A percentile compares a stretch with the other conserved stretches of the same genome.
These are phyloP conservation scores for Candida glucosophila DNA, from an alignment of 1,139 yeast species.

Conservation along the genomic window DNA sequence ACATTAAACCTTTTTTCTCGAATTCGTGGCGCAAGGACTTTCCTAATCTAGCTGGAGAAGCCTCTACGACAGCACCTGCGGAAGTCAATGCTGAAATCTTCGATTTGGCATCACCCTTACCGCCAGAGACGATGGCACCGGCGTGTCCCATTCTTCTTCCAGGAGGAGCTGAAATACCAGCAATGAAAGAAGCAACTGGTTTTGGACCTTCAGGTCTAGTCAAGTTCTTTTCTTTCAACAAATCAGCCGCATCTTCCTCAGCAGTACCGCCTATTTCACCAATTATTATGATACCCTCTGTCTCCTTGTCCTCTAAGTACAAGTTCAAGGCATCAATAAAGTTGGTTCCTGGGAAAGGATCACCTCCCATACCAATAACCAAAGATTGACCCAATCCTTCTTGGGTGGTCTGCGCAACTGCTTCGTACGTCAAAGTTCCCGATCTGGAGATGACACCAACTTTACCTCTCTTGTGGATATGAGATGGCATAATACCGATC, in stretches of 20 bases:
- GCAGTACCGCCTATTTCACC: conserved; percentile 99
- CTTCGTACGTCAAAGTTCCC: conserved; percentile 98
- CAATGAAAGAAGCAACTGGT: conserved; percentile 97
- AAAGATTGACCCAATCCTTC: conserved; percentile 95
- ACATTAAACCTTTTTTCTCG: conserved; percentile 47
- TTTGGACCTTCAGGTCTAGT: conserved; percentile 80
- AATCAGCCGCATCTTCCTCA: conserved; percentile 98
- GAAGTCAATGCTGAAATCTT: conserved; percentile 87
- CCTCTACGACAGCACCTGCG: conserved; percentile 92
- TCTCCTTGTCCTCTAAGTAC: conserved; percentile 81
- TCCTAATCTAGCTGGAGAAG: conserved; percentile 97
- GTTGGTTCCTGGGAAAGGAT: conserved; percentile 99
- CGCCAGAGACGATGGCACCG: conserved; percentile 98
- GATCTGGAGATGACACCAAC: conserved; percentile 95
- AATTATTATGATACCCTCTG: conserved; percentile 95
- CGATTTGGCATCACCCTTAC: conserved; percentile 97
- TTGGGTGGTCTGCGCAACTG: conserved; percentile 95
- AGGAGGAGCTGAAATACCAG: conserved; percentile 99
- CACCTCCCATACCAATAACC: conserved; percentile 99
- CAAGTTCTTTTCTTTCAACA: conserved; percentile 82
- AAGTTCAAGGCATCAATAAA: conserved; percentile 92
- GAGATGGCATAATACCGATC: conserved; percentile 97
- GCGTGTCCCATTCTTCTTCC: conserved; percentile 99
- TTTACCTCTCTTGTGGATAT: conserved; percentile 86
- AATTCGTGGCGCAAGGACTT: conserved; percentile 85